phyloP scores from a whole-genome alignment of 192 early-diverging fungal genomes.

The Coemansia sp. region DNA sequence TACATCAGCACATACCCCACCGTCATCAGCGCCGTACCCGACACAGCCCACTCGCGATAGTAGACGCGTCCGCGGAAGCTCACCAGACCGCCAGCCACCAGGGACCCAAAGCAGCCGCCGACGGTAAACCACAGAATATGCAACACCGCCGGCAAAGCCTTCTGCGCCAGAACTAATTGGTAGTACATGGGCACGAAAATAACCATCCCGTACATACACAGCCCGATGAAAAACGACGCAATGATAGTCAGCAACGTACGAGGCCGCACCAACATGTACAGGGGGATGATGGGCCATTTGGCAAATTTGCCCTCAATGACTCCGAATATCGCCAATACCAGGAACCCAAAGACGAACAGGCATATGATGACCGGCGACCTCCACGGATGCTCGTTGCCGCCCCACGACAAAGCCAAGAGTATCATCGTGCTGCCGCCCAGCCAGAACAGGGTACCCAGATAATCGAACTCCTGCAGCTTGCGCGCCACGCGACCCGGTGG shows the following conservation, averaged over 20 bases:
- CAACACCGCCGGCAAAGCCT: conserved; percentile 12
- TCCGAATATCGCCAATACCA: conserved; percentile 46
- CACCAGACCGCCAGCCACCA: conserved; percentile 30
- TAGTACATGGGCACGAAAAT: conserved; percentile 55
- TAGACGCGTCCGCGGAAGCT: conserved; percentile 27
- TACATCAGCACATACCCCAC: conserved; percentile 50
- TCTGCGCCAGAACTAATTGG: conserved; percentile 27
- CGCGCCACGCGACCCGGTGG: conserved; percentile 26
- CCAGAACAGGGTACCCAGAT: conserved; percentile 56
- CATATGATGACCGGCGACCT: conserved; percentile 48
- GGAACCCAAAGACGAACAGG: conserved; percentile 49
- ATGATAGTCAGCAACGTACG: conserved; percentile 36
- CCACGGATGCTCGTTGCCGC: conserved; percentile 63
- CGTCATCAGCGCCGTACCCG: conserved; percentile 43
- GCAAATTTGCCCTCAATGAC: conserved; percentile 60
- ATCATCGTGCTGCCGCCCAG: conserved; percentile 56
- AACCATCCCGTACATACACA: conserved; percentile 49
- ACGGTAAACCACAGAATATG: conserved; percentile 46
- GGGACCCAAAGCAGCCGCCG: conserved; percentile 20
- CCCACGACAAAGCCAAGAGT: conserved; percentile 58
- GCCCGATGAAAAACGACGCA: conserved; percentile 39
- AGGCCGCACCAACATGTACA: conserved; percentile 17
- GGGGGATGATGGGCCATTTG: conserved; percentile 65
- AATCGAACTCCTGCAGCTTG: conserved; percentile 59
- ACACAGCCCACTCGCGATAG: conserved; percentile 38